Percentiles rank a stretch among this genome's conserved stretches.
These are phyloP conservation scores for Monosporascus sp. DNA, from an alignment of 2,329 filamentous ascomycete species.

Conservation along the genomic window DNA sequence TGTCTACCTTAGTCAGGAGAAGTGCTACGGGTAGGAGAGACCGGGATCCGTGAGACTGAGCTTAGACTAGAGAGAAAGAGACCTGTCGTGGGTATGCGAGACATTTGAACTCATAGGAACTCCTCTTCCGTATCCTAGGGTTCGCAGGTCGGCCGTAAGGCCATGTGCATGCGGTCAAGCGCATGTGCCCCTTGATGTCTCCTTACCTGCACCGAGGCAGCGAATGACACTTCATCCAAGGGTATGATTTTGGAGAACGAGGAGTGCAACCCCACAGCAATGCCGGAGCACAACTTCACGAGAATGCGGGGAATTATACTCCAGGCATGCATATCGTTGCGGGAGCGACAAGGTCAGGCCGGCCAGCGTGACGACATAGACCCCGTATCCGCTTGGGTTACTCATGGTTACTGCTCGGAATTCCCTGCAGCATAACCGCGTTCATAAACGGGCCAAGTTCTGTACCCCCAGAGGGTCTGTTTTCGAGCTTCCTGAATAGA, in stretches of 20 bases:
- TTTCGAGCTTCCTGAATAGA: no score
- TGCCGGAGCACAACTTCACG: neutral
- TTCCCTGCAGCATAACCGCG: no score
- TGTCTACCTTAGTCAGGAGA: slow-evolving; percentile 1
- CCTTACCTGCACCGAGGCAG: neutral
- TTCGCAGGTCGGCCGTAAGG: neutral
- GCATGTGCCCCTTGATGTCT: neutral
- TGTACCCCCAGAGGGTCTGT: no score
- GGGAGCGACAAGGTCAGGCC: no score
- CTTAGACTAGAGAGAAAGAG: neutral
- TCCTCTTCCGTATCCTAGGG: neutral
- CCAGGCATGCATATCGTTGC: neutral
- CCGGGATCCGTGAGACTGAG: neutral
- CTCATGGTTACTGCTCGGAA: no score
- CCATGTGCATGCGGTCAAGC: neutral
- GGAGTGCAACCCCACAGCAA: neutral
- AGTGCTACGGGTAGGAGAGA: no score
- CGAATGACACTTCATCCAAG: neutral
- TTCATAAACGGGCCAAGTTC: no score
- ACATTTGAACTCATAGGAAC: neutral
- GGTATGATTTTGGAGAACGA: neutral
- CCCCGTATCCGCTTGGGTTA: no score
- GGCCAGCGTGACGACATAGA: no score
- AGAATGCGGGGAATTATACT: neutral
- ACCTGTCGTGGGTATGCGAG: neutral